Percentiles rank a stretch among this genome's conserved stretches.
Conservation (phyloP, 768 basidiomycete species). For the Crassisporium funariophilum region DNA sequence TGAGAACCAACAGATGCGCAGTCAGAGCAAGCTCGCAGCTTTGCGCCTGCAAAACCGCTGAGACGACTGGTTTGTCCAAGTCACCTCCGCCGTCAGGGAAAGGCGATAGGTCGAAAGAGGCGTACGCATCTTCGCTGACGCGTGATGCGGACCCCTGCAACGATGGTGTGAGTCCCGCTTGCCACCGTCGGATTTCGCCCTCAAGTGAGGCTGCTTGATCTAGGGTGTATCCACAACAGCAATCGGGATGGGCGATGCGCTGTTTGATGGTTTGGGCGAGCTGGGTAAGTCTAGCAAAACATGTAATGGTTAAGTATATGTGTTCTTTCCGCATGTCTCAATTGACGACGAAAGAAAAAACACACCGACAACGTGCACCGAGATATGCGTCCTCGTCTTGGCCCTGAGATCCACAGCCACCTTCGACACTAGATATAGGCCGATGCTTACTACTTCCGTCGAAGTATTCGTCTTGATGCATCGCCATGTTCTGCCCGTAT, state of each 20-base stretch:
- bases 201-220: constrained; percentile 66
- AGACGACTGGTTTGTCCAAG: constrained; percentile 16
- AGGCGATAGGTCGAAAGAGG: neutral
- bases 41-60: constrained; percentile 31
- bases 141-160: constrained; percentile 27
- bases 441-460: neutral
- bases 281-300: constrained; percentile 57
- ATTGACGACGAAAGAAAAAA: neutral
- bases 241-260: constrained; percentile 43
- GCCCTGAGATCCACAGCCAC: neutral
- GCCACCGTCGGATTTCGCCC: constrained; percentile 55
- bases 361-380: constrained; percentile 21
- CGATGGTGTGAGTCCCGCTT: constrained; percentile 49
- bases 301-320: constrained; percentile 64
- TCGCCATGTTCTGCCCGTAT: neutral
- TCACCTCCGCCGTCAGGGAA: neutral
- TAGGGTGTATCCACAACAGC: constrained; percentile 51
- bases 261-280: constrained; percentile 64
- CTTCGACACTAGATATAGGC: neutral
- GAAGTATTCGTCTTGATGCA: neutral
- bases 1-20: constrained; percentile 62
- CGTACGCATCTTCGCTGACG: neutral
- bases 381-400: constrained; percentile 15
- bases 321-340: constrained; percentile 15
- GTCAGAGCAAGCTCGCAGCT: constrained; percentile 62